These are phyloP conservation scores for Plantago elongata DNA, from an alignment of 257 asterid species.

Conservation along the genomic window DNA sequence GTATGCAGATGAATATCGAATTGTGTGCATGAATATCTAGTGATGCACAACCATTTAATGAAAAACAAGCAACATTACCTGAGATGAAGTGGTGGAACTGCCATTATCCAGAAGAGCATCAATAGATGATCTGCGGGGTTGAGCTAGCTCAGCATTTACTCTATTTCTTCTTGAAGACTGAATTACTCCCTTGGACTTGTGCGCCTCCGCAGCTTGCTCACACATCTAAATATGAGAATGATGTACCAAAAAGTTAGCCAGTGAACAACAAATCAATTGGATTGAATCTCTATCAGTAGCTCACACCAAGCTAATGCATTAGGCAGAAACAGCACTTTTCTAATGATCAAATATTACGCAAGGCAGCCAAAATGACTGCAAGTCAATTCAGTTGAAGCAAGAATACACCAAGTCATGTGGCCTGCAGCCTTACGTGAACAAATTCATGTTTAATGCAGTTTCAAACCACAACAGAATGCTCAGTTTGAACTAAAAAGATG, in stretches of 20 bases:
- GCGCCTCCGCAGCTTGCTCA: conserved; percentile 98
- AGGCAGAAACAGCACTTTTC: not conserved
- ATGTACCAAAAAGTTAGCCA: conserved; percentile 7
- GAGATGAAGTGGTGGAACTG: conserved; percentile 46
- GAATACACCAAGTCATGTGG: not conserved
- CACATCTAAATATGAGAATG: conserved; percentile 59
- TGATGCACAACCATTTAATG: conserved; percentile 8
- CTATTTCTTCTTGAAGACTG: conserved; percentile 76
- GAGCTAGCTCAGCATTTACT: conserved; percentile 57
- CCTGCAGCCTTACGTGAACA: not conserved
- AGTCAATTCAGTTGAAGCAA: not conserved
- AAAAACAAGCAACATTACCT: conserved; percentile 39
- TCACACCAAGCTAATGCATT: not conserved
- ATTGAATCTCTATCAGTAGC: conserved; percentile 3
- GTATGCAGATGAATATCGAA: too few species aligned
- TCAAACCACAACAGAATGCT: too few species aligned
- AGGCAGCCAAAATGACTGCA: not conserved
- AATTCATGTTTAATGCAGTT: too few species aligned
- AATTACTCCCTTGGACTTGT: conserved; percentile 83
- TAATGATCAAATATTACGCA: not conserved
- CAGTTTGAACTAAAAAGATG: too few species aligned
- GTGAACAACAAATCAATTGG: conserved; percentile 17
- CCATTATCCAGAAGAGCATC: conserved; percentile 75
- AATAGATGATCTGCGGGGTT: conserved; percentile 70
- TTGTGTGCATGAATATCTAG: not conserved